Evolutionary conservation across 2,329 filamentous ascomycete genomes (phyloP), one percentile per base, ranked within the genome.

Genomic region (Rhynchosporium secalis): DNA sequence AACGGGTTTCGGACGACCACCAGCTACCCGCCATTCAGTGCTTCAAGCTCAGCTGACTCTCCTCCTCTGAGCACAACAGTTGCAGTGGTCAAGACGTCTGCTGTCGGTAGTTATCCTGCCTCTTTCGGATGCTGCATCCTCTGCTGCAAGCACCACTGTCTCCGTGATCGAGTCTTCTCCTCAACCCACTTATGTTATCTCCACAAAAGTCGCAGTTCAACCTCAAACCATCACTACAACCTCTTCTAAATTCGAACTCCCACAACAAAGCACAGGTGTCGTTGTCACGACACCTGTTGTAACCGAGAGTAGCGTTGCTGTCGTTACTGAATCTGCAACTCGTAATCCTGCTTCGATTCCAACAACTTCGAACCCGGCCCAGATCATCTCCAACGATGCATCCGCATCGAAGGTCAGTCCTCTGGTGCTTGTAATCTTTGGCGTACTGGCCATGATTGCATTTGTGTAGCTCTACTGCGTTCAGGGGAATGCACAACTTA

Each of bases 1-100:
- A 54, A 29, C 38, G 65, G 61, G 6, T 56, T 62, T 20, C 20
- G 40, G 3, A 20, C 51, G 4, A 54, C 8, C 20, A 41, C 10
- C 51, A 54, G 36, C 51, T 54, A 33, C 12, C 38, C 51, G 2
- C 8, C 36, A 13, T 9, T 6, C 26, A 15, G 51, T 36, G 28
- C 36, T 36, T 6, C 33, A 36, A 36, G 33, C 33, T 36, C 33
- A 10, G 33, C 33, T 36, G 33, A 10, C 5, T 36, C 33, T 10
- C 5, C 33, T 36, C 33, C 33, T 36, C 33, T 10, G 1, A 36
- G 33, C 33, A 36, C 33, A 1, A 36, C 33, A 20, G 20, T 20
- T 20, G 20, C 20, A 20, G 20, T 20, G 20, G 20, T 20, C 20
- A 20, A 20, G 20, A 20, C 20, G 20, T 20, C 20, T 20, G 20